Evolutionary conservation across 192 early-diverging fungal species (phyloP), one percentile per base, ranked within the genome.

Genomic region (Dimargaris verticillata): DNA sequence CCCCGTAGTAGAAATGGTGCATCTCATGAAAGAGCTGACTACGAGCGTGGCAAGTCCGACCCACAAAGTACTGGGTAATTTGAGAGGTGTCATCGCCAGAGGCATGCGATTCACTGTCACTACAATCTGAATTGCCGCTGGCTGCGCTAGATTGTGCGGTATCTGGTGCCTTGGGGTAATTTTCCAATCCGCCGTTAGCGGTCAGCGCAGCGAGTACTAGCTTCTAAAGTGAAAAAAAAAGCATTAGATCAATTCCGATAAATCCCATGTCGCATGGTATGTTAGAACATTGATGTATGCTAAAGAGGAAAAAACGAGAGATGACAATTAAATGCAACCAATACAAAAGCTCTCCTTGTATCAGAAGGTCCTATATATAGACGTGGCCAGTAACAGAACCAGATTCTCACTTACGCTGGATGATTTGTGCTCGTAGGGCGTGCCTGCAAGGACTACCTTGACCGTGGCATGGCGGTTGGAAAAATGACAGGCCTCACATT

Each of bases 1-100:
- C n/a, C n/a, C n/a, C n/a, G n/a, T n/a, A n/a, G n/a, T n/a, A 20
- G 47, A 48, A 48, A 7, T 48, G 47, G 47, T 48, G 47, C 47
- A 48, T 48, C 47, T 48, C 22, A 48, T 48, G 47, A 48, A 20
- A 48, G 18, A 48, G 1, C 22, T 4, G 18, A 48, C 47, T 48
- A 7, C 47, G 47, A 48, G 47, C 22, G 22, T 48, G 47, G 47
- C 47, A 48, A 48, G 17, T 17, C 17, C 47, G 22, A 2, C 47
- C 47, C 47, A 48, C 17, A 22, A 22, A 48, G 22, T 48, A 48
- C 9, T 48, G 18, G 22, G 18, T 7, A n/a, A n/a, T n/a, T n/a
- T n/a, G n/a, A n/a, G n/a, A n/a, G 9, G 47, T 17, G 47, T 17
- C 18, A 20, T 48, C 47, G 4, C 22, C 47, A 2, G 47, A 7